Evolutionary conservation across 495 filamentous ascomycete species (phyloP).

Genomic region (Elaphomyces granulatus): DNA sequence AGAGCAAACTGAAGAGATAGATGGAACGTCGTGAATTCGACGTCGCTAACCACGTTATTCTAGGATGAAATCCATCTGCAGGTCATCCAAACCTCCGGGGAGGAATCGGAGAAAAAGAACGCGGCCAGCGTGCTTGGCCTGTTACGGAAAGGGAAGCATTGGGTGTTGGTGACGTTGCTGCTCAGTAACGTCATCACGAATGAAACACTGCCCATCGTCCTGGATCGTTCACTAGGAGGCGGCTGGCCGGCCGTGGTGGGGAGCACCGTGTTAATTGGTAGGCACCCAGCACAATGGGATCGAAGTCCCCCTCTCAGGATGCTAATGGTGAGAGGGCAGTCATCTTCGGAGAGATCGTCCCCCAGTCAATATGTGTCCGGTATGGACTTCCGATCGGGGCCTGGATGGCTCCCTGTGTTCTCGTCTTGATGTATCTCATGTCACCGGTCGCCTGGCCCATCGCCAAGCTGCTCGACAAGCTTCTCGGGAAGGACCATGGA

Average conservation of each 20-base stretch:
- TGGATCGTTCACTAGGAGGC: constrained; percentile 85
- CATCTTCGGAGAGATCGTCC: constrained; percentile 93
- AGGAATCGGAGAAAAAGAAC: constrained; percentile 64
- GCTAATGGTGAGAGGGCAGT: constrained; percentile 43
- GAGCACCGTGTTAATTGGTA: constrained; percentile 87
- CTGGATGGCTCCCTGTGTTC: constrained; percentile 80
- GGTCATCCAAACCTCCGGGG: constrained; percentile 77
- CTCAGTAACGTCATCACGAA: constrained; percentile 97
- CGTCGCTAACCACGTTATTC: too few species aligned
- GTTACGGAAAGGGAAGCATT: constrained; percentile 83
- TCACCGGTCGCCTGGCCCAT: constrained; percentile 77
- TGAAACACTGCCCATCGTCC: constrained; percentile 87
- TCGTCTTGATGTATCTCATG: constrained; percentile 82
- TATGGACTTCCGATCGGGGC: constrained; percentile 95
- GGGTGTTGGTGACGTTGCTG: constrained; percentile 93
- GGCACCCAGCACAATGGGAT: too few species aligned
- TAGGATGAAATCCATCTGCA: constrained; percentile 96
- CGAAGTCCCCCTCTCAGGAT: constrained; percentile 1
- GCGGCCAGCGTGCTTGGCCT: constrained; percentile 68
- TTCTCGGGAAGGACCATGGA: constrained; percentile 84
- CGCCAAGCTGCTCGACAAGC: constrained; percentile 74
- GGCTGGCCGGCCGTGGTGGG: constrained; percentile 90
- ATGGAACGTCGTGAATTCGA: too few species aligned
- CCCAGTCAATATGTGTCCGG: constrained; percentile 90
- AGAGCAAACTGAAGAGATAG: too few species aligned